Evolutionary conservation across 495 filamentous ascomycete genomes (phyloP).

Genomic region (Penicillium bialowiezense): DNA sequence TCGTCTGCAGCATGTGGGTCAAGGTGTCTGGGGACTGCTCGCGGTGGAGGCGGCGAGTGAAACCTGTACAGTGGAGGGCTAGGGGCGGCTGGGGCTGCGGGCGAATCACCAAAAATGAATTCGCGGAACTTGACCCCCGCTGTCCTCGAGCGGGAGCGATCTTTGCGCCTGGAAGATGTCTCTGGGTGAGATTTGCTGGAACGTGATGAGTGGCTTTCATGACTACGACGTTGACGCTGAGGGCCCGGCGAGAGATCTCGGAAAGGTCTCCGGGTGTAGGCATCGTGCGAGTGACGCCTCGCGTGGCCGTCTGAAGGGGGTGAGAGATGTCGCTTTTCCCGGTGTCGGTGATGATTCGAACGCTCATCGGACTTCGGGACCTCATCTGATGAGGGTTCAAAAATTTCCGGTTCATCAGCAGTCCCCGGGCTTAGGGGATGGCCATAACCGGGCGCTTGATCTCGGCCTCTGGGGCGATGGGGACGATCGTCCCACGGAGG

Average conservation of each 20-base stretch:
- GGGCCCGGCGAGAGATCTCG: conserved; percentile 33
- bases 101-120: conserved; percentile 25
- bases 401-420: conserved; percentile 18
- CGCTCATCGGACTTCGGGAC: conserved; percentile 13
- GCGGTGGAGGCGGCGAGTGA: conserved; percentile 17
- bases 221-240: conserved; percentile 11
- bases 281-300: conserved; percentile 45
- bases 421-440: conserved; percentile 25
- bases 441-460: conserved; percentile 15
- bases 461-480: conserved; percentile 21
- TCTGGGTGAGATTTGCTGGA: conserved; percentile 16
- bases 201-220: conserved; percentile 15
- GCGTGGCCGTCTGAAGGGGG: conserved; percentile 25
- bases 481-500: conserved; percentile 21
- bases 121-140: conserved; percentile 30
- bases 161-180: conserved; percentile 19
- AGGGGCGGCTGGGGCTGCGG: conserved; percentile 18
- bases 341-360: conserved; percentile 14
- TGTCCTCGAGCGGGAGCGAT: conserved; percentile 25
- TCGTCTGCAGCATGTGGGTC: conserved; percentile 17
- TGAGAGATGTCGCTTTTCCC: conserved; percentile 27
- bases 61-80: conserved; percentile 23
- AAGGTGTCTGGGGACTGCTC: conserved; percentile 17
- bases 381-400: conserved; percentile 29
- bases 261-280: conserved; percentile 33